Evolutionary conservation across 2,329 filamentous ascomycete species (phyloP).

Genomic region (Arthrobotrys pseudoclavata): DNA sequence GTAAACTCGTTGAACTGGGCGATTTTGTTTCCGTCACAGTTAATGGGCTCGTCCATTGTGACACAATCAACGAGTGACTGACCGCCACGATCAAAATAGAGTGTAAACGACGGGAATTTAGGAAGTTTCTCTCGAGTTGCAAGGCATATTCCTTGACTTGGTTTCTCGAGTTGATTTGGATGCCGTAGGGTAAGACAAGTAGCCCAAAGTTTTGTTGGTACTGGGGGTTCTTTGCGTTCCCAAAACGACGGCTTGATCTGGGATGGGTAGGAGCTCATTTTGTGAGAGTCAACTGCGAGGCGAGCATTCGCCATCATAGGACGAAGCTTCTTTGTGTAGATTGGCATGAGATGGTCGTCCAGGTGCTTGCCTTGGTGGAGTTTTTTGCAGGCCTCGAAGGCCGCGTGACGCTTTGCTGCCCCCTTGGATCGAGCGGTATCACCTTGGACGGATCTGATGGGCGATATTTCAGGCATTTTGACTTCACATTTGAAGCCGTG

Average conservation of each 20-base stretch:
- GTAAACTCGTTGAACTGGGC: constrained; percentile 78
- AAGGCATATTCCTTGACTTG: constrained; percentile 76
- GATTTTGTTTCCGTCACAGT: constrained; percentile 68
- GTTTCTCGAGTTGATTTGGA: constrained; percentile 72
- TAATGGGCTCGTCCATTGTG: constrained; percentile 68
- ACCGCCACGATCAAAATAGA: constrained; percentile 78
- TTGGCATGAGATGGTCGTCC: constrained; percentile 80
- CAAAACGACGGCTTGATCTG: constrained; percentile 82
- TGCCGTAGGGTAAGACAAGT: constrained; percentile 71
- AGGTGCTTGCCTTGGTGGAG: constrained; percentile 77
- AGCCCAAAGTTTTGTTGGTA: constrained; percentile 61
- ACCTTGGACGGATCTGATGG: constrained; percentile 77
- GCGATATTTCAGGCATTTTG: constrained; percentile 80
- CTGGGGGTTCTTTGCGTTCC: constrained; percentile 68
- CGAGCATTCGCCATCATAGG: constrained; percentile 89
- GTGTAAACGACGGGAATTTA: constrained; percentile 75
- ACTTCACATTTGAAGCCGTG: constrained; percentile 80
- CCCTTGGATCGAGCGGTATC: constrained; percentile 77
- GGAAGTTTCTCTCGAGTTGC: constrained; percentile 78
- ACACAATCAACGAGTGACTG: constrained; percentile 73
- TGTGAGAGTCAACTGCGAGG: constrained; percentile 84
- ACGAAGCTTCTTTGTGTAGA: constrained; percentile 75
- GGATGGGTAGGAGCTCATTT: constrained; percentile 81
- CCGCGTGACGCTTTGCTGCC: constrained; percentile 87
- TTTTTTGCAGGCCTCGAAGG: constrained; percentile 82